Evolutionary conservation across 2,329 filamentous ascomycete species (phyloP).

Genomic region (Colletotrichum lupini): DNA sequence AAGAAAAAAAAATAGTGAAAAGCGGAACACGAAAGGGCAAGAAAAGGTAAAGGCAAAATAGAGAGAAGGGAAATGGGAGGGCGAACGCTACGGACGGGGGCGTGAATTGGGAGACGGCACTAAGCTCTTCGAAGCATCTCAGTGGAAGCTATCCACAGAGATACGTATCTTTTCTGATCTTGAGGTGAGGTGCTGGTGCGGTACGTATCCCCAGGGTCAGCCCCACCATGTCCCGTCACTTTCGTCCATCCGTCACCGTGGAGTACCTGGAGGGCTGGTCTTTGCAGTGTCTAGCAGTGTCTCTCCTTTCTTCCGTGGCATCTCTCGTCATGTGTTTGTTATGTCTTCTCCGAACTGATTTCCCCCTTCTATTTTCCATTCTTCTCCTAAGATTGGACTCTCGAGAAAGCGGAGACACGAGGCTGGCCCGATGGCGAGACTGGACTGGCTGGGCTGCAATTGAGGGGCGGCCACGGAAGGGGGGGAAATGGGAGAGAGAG

Average conservation of each 20-base stretch:
- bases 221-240: slow-evolving; percentile 9
- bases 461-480: not conserved
- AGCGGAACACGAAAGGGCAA: slow-evolving; percentile 13
- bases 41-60: slow-evolving; percentile 11
- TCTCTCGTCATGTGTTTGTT: not conserved
- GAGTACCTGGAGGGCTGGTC: not conserved
- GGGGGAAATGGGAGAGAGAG: not conserved
- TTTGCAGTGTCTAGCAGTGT: not conserved
- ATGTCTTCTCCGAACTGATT: not conserved
- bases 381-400: not conserved
- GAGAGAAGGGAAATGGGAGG: slow-evolving; percentile 24
- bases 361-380: slow-evolving; percentile 1
- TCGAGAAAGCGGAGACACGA: not conserved
- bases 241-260: not conserved
- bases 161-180: not conserved
- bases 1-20: slow-evolving; percentile 1
- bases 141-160: not conserved
- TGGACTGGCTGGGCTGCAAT: not conserved
- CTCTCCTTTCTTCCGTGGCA: not conserved
- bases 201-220: slow-evolving; percentile 5
- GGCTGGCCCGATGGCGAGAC: not conserved
- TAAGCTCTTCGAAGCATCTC: slow-evolving; percentile 9
- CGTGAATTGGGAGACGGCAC: slow-evolving; percentile 7
- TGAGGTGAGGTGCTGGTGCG: no score
- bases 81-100: not conserved